Base-by-base conservation (phyloP, 306 rosid species). In the Nissolia schottii region DNA sequence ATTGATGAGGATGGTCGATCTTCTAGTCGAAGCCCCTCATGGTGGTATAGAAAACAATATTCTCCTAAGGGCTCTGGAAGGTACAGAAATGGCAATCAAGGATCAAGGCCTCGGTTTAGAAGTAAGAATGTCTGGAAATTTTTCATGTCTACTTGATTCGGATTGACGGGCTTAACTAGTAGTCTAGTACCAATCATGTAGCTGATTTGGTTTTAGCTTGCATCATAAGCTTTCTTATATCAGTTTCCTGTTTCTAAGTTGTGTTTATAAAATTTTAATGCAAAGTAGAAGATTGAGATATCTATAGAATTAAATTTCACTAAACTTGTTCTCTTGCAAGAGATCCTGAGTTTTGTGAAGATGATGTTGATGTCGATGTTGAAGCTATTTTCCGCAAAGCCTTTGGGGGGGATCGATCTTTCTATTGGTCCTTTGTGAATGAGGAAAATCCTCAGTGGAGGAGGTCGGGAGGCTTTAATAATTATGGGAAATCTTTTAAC, bases 371-470 rank as follows among this genome's bases (percentile, higher is more conserved):
- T 67, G 79, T 73, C 53, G 89, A 90, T 25, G 56, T 78, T 70
- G 97, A 93, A 79, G 81, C 70, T 67, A 66, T 81, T 73, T 86
- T 90, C 74, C 83, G 64, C 64, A 74, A 85, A 35, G 77, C 87
- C 40, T 93, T 90, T 82, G 90, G 96, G 27, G 90, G 93, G 41
- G 72, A 57, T 12, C 79, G 79, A 49, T 74, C 31, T 51, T 90
- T 56, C 77, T 79, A 87, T 76, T 88, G 88, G 89, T 87, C 96
- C 59, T 93, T 90, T 23, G 58, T 82, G 55, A 78, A 87, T 79
- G 98, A 86, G 64, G 97, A 85, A 64, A 67, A 81, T 79, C 77
- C 87, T 76, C 92, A 70, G 41, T 75, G 92, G 93, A 76, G 80
- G 76, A 84, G 84, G 77, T 87, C 96, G 34, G 73, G 79, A 69